Conservation (phyloP, 2,329 filamentous ascomycete genomes). For the Fusarium sp. region DNA sequence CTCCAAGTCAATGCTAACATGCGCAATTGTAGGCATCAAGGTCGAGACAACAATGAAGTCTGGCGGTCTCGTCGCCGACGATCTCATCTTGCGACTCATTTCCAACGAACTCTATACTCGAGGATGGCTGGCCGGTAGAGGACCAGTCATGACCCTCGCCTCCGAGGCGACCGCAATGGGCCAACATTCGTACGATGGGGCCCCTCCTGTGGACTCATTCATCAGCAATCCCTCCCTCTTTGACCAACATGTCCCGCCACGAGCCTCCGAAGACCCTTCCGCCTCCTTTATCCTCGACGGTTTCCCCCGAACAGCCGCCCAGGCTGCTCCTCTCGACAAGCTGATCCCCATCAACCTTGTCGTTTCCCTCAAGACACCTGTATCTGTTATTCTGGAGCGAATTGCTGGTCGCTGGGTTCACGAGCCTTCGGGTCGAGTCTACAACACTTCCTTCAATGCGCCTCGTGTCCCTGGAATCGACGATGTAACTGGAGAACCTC, state of each 20-base stretch:
- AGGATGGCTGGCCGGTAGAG: constrained; percentile 78
- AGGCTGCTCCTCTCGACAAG: constrained; percentile 81
- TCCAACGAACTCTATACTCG: constrained; percentile 87
- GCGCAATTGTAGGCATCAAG: constrained; percentile 77
- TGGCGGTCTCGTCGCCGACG: constrained; percentile 91
- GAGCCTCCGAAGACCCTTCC: constrained; percentile 74
- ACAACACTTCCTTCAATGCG: constrained; percentile 94
- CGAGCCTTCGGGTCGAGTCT: constrained; percentile 88
- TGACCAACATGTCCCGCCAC: constrained; percentile 53
- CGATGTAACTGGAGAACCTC: constrained; percentile 88
- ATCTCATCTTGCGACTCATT: constrained; percentile 92
- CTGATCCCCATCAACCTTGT: constrained; percentile 96
- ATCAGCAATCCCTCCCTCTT: constrained; percentile 55
- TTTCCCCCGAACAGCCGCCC: constrained; percentile 88
- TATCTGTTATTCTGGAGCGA: constrained; percentile 86
- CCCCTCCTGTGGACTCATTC: constrained; percentile 53
- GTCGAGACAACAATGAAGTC: constrained; percentile 90
- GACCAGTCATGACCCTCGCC: constrained; percentile 65
- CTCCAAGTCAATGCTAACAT: constrained; percentile 9
- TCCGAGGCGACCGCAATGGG: constrained; percentile 56
- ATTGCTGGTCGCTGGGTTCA: constrained; percentile 96
- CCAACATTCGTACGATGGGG: constrained; percentile 50
- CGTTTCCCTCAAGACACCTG: constrained; percentile 86
- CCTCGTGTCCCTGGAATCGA: constrained; percentile 85
- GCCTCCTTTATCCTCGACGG: constrained; percentile 97